phyloP scores from a whole-genome alignment of 2,329 filamentous ascomycete species.

The Calycina marina region DNA sequence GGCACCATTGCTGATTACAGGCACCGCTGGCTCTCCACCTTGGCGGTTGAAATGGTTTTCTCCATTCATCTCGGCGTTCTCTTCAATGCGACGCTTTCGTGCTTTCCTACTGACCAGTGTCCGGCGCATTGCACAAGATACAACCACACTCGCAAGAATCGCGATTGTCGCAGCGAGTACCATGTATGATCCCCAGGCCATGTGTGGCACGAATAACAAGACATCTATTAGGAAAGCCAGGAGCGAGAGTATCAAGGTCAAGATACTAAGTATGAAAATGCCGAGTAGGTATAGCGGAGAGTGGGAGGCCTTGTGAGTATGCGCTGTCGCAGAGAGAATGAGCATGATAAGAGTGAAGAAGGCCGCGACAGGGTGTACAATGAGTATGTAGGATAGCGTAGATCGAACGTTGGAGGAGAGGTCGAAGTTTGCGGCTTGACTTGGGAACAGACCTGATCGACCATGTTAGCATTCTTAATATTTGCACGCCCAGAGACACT shows the following conservation, averaged over 20 bases:
- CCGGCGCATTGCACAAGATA: conserved; percentile 89
- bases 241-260: conserved; percentile 70
- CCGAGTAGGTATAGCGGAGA: conserved; percentile 77
- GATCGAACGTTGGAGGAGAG: conserved; percentile 36
- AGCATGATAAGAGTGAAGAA: conserved; percentile 77
- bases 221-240: conserved; percentile 89
- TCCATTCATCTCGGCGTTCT: conserved; percentile 95
- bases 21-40: conserved; percentile 22
- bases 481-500: too few relatives aligned
- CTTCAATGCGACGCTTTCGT: conserved; percentile 78
- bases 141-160: conserved; percentile 65
- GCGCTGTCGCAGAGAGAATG: conserved; percentile 62
- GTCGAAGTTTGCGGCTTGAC: conserved; percentile 33
- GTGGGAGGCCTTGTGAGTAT: conserved; percentile 78
- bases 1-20: conserved; percentile 37
- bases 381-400: conserved; percentile 72
- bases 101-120: conserved; percentile 85
- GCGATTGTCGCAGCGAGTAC: conserved; percentile 81
- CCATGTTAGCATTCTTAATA: conserved; percentile 1
- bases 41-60: conserved; percentile 76
- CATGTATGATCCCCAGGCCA: conserved; percentile 89
- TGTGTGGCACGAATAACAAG: conserved; percentile 82
- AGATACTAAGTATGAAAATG: conserved; percentile 72
- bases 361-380: conserved; percentile 85
- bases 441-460: conserved; percentile 1